Evolutionary conservation across 805 yeast genomes (phyloP), one percentile per base, ranked within the genome.

Genomic region (Saturnispora halmiae): DNA sequence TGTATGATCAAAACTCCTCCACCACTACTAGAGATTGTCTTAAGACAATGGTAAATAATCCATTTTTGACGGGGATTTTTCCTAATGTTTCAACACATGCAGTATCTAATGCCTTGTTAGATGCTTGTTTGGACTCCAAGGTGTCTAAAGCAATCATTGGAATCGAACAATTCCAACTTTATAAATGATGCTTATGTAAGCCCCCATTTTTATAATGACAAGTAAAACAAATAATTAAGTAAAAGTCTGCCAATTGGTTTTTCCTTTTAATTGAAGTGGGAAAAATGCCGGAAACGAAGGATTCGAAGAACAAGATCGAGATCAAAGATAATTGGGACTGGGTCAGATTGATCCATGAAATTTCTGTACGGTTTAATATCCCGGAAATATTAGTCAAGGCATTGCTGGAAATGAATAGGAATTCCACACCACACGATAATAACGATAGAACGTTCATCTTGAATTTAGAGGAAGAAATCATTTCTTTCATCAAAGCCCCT

Each of bases 1-100:
- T 87, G 87, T 82, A 64, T 52, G 94, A 84, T 53, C 74, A 67
- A 28, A 47, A 52, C 6, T 49, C 43, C 13, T 51, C 53, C 25
- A n/a, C n/a, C n/a, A 63, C 62, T 6, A 11, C 8, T 7, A 6
- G 34, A 19, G 20, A 19, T 9, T 31, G 34, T 19, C 11, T 31
- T 20, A 18, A 19, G 8, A 18, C 10, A 7, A 6, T 22, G 6
- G 26, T 22, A 22, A 22, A 22, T 7, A 10, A 10, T 10, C 26
- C 26, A 22, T 7, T 22, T 22, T 22, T 22, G 26, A 22, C 6
- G 9, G 9, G 10, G 10, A 7, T 22, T 22, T 22, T 22, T 10
- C 26, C 26, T 10, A 7, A 6, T 7, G 10, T 7, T 22, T 22
- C 26, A 7, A 22, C 26, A 22, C 9, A 22, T 6, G 26, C 9